Conservation (phyloP, 331 rosid species). For the Rhamnella rubrinervis region DNA sequence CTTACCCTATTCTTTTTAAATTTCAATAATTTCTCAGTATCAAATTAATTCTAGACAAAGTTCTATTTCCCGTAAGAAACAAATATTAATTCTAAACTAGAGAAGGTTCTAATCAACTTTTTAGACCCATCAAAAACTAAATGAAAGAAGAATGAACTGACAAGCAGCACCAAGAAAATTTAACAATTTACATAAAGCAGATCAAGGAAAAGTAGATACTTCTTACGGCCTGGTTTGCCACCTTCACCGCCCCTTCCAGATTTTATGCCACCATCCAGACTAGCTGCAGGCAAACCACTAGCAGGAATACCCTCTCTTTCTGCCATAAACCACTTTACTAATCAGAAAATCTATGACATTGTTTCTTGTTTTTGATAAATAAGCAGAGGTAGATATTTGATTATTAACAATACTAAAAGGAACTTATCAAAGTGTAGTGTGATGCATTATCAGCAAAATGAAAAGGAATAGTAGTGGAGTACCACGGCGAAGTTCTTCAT, state of each 20-base stretch:
- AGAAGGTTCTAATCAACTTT: too few species aligned
- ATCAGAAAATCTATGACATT: constrained; percentile 6
- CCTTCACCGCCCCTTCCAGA: constrained; percentile 66
- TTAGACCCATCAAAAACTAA: too few species aligned
- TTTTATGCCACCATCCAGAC: constrained; percentile 48
- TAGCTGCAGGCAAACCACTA: constrained; percentile 54
- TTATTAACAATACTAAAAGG: constrained; percentile 2
- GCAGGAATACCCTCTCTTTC: constrained; percentile 61
- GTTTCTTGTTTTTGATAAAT: neutral
- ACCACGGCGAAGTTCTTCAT: constrained; percentile 85
- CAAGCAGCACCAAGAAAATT: neutral
- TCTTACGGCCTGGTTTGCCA: constrained; percentile 84
- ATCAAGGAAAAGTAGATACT: constrained; percentile 43
- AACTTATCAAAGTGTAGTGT: neutral
- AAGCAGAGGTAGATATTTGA: neutral
- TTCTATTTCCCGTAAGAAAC: too few species aligned
- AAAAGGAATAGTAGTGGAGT: constrained; percentile 32
- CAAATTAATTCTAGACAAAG: too few species aligned
- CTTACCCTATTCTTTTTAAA: too few species aligned
- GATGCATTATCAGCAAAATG: neutral
- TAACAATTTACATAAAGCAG: constrained; percentile 2
- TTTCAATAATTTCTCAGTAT: too few species aligned
- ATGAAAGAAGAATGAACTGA: neutral
- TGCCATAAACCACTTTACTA: constrained; percentile 36
- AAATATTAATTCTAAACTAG: too few species aligned